Evolutionary conservation across 176 grass and related monocot genomes (phyloP).

Genomic region (Olyra latifolia): DNA sequence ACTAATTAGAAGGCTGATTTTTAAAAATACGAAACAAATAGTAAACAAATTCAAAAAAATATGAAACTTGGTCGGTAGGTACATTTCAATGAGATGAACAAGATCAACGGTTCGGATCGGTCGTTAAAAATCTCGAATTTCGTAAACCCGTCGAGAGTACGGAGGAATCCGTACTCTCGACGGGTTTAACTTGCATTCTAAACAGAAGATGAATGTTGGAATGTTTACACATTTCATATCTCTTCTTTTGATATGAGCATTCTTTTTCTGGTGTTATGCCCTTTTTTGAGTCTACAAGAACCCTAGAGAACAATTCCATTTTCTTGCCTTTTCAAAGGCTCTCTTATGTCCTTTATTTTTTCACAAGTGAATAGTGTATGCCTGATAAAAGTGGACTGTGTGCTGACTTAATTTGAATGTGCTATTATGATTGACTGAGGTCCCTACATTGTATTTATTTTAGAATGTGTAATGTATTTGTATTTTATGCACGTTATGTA

Average conservation of each 20-base stretch:
- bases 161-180: too few relatives aligned
- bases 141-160: too few relatives aligned
- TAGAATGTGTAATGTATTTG: not conserved
- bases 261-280: not conserved
- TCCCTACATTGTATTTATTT: not conserved
- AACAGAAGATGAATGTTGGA: not conserved
- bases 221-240: not conserved
- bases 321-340: not conserved
- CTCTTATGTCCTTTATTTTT: not conserved
- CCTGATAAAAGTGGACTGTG: not conserved
- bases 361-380: not conserved
- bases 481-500: not conserved
- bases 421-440: not conserved
- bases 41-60: too few relatives aligned
- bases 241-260: not conserved
- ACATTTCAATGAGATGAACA: too few relatives aligned
- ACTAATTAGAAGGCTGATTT: too few relatives aligned
- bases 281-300: not conserved
- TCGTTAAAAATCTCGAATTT: too few relatives aligned
- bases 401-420: not conserved
- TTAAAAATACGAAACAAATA: too few relatives aligned
- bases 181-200: slow-evolving; percentile 1
- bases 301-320: not conserved
- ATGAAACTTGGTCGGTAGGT: too few relatives aligned
- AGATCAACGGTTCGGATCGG: too few relatives aligned